These are phyloP conservation scores for Pseudoneurospora amorphoporcata DNA, from an alignment of 495 filamentous ascomycete genomes.

Conservation along the genomic window DNA sequence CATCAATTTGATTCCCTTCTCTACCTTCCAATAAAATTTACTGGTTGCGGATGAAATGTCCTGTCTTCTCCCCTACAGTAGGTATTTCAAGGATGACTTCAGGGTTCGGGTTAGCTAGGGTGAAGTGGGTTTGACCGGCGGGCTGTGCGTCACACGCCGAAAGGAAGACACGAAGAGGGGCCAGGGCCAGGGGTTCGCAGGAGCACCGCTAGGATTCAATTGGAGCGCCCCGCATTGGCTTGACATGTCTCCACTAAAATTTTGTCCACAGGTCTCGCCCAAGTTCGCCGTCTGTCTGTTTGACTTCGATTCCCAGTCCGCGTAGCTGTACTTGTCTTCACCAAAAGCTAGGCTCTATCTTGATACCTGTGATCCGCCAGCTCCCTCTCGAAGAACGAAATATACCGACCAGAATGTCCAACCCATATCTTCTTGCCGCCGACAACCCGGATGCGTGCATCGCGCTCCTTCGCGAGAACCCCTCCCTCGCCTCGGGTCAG, in stretches of 20 bases:
- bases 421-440: constrained; percentile 68
- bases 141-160: not conserved
- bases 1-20: not conserved
- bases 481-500: constrained; percentile 54
- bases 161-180: not conserved
- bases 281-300: not conserved
- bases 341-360: not conserved
- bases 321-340: not conserved
- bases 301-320: not conserved
- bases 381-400: not conserved
- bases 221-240: not conserved
- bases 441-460: constrained; percentile 60
- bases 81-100: not conserved
- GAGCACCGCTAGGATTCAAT: not conserved
- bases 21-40: not conserved
- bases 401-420: constrained; percentile 32
- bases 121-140: not conserved
- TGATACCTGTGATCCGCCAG: not conserved
- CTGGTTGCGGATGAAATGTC: not conserved
- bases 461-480: constrained; percentile 54
- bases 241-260: constrained; percentile 2
- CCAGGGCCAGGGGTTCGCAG: not conserved
- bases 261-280: constrained; percentile 1
- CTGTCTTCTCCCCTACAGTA: not conserved
- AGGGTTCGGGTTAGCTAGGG: not conserved